Evolutionary conservation across 768 basidiomycete genomes (phyloP).

Genomic region (Lactarius hatsudake): DNA sequence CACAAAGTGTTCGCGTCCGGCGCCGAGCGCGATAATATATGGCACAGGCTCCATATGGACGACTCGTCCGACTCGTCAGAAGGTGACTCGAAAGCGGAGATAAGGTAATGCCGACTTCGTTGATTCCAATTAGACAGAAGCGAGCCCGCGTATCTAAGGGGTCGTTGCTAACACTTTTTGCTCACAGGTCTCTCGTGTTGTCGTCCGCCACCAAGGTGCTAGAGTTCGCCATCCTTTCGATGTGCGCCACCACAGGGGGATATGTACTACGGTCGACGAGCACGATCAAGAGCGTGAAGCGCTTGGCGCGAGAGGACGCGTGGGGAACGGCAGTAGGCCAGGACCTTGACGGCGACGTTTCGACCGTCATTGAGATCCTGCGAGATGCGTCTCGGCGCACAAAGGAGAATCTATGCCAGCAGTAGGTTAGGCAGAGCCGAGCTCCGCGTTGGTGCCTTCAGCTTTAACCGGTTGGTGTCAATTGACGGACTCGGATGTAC

Average conservation of each 20-base stretch:
- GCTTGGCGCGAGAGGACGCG: not conserved
- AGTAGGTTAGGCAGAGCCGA: not conserved
- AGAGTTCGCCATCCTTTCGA: constrained; percentile 47
- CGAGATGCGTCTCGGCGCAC: not conserved
- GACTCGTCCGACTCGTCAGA: no score
- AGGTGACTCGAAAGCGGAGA: constrained; percentile 33
- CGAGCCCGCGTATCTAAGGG: not conserved
- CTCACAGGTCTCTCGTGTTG: constrained; percentile 43
- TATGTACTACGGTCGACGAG: constrained; percentile 38
- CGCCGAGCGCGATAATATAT: constrained; percentile 30
- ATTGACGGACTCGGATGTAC: no score
- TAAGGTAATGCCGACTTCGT: constrained; percentile 9
- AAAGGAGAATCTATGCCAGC: not conserved
- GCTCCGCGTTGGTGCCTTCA: no score
- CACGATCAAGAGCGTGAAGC: constrained; percentile 6
- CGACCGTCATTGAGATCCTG: constrained; percentile 10
- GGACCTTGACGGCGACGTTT: not conserved
- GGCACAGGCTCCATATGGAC: constrained; percentile 30
- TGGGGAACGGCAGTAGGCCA: not conserved
- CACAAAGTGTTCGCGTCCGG: constrained; percentile 38
- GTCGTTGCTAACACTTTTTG: not conserved
- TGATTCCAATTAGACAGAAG: not conserved
- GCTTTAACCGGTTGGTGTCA: no score
- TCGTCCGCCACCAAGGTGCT: constrained; percentile 43
- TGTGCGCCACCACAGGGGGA: constrained; percentile 49